These are phyloP conservation scores for Coniosporium tulheliwenetii DNA, from an alignment of 2,329 filamentous ascomycete species.

Conservation along the genomic window DNA sequence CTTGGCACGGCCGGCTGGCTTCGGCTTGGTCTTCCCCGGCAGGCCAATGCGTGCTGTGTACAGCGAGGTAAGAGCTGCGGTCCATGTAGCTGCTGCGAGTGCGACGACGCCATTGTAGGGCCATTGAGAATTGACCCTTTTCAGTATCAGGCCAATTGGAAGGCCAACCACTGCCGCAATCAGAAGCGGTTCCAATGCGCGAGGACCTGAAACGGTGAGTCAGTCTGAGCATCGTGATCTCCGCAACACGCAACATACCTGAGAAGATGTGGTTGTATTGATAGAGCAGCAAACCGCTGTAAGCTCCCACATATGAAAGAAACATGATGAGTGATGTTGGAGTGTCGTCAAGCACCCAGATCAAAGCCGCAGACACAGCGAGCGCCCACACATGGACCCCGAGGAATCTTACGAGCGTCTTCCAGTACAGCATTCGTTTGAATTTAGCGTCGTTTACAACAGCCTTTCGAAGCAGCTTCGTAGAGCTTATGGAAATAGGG, in stretches of 20 bases:
- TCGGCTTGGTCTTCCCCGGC: conserved; percentile 11
- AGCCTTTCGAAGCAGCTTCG: conserved; percentile 26
- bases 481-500: conserved; percentile 23
- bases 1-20: too few relatives aligned
- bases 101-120: conserved; percentile 31
- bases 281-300: conserved; percentile 37
- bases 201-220: too few relatives aligned
- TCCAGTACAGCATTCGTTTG: conserved; percentile 35
- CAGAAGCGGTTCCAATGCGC: too few relatives aligned
- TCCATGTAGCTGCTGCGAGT: conserved; percentile 35
- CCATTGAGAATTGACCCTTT: conserved; percentile 13
- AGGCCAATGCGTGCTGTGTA: conserved; percentile 32
- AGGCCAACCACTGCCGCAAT: too few relatives aligned
- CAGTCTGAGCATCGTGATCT: too few relatives aligned
- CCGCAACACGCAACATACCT: too few relatives aligned
- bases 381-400: conserved; percentile 37
- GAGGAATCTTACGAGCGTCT: conserved; percentile 31
- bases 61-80: conserved; percentile 32
- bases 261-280: conserved; percentile 26
- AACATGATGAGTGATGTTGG: conserved; percentile 31
- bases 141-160: conserved; percentile 20
- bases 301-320: conserved; percentile 31
- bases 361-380: conserved; percentile 30
- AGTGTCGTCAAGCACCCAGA: conserved; percentile 35
- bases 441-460: conserved; percentile 29